Conservation (phyloP, 306 rosid genomes). For the Quercus wislizeni region DNA sequence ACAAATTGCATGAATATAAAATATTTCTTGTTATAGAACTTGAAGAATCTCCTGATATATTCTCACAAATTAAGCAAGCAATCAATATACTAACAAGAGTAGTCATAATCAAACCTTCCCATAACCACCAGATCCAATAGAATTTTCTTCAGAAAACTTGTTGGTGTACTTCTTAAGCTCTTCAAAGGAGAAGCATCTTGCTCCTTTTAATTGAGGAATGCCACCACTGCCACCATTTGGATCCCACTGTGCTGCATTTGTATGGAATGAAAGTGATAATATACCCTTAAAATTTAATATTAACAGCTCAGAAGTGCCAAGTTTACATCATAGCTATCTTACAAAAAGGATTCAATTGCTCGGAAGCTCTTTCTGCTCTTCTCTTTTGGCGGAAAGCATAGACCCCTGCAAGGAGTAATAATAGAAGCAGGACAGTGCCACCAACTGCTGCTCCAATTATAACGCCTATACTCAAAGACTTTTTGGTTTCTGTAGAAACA, state of each 20-base stretch:
- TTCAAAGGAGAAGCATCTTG: constrained; percentile 62
- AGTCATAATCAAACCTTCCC: constrained; percentile 53
- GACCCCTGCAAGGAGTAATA: constrained; percentile 40
- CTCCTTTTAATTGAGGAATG: constrained; percentile 48
- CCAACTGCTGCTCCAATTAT: constrained; percentile 67
- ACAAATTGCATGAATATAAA: not conserved
- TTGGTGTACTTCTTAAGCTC: constrained; percentile 62
- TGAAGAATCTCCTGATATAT: not conserved
- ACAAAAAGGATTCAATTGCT: constrained; percentile 41
- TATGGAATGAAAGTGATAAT: constrained; percentile 19
- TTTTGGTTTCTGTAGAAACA: constrained; percentile 11
- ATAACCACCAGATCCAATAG: constrained; percentile 66
- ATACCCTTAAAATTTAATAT: not conserved
- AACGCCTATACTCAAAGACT: constrained; percentile 34
- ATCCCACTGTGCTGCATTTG: constrained; percentile 50
- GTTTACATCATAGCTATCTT: not conserved
- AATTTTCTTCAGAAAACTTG: constrained; percentile 38
- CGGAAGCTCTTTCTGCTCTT: constrained; percentile 37
- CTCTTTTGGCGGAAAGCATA: constrained; percentile 56
- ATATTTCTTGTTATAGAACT: not conserved
- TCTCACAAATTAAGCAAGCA: not conserved
- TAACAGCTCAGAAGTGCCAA: not conserved
- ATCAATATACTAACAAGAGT: not conserved
- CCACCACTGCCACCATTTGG: constrained; percentile 32
- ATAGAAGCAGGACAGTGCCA: constrained; percentile 47